Evolutionary conservation across 495 filamentous ascomycete species (phyloP).

Genomic region (Aspergillus asperescens): DNA sequence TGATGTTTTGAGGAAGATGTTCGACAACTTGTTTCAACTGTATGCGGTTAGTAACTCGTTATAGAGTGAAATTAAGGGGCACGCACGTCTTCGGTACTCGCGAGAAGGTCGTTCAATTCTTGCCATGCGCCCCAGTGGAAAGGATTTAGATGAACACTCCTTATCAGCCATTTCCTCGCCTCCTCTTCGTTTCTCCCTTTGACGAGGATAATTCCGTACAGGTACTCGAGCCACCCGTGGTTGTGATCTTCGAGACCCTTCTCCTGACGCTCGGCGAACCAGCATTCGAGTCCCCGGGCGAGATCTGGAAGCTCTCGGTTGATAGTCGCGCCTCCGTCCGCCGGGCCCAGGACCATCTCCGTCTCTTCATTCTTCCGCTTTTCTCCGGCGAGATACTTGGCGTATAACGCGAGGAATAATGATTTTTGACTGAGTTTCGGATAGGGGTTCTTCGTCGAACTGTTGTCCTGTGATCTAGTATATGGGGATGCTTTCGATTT

Average conservation of each 20-base stretch:
- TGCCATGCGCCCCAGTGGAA: constrained; percentile 98
- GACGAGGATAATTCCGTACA: constrained; percentile 85
- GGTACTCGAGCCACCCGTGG: constrained; percentile 93
- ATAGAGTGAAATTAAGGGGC: constrained; percentile 9
- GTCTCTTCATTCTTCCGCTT: constrained; percentile 94
- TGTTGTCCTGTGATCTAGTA: constrained; percentile 22
- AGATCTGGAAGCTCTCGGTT: constrained; percentile 80
- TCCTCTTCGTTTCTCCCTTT: constrained; percentile 84
- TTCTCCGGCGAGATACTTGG: constrained; percentile 88
- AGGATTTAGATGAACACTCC: constrained; percentile 77
- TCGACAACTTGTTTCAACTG: constrained; percentile 54
- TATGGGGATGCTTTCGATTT: constrained; percentile 49
- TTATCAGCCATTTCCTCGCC: constrained; percentile 75
- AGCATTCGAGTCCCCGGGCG: constrained; percentile 66
- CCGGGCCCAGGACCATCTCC: constrained; percentile 94
- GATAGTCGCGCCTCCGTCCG: constrained; percentile 72
- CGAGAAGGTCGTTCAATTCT: constrained; percentile 71
- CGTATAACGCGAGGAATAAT: constrained; percentile 88
- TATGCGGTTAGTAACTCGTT: constrained; percentile 14
- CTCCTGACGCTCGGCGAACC: constrained; percentile 60
- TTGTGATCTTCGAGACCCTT: constrained; percentile 58
- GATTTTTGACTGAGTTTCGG: constrained; percentile 76
- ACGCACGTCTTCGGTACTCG: constrained; percentile 76
- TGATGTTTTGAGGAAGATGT: constrained; percentile 78
- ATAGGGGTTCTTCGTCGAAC: constrained; percentile 33